phyloP scores from a whole-genome alignment of 2,329 filamentous ascomycete species.

The Calonectria hongkongensis region DNA sequence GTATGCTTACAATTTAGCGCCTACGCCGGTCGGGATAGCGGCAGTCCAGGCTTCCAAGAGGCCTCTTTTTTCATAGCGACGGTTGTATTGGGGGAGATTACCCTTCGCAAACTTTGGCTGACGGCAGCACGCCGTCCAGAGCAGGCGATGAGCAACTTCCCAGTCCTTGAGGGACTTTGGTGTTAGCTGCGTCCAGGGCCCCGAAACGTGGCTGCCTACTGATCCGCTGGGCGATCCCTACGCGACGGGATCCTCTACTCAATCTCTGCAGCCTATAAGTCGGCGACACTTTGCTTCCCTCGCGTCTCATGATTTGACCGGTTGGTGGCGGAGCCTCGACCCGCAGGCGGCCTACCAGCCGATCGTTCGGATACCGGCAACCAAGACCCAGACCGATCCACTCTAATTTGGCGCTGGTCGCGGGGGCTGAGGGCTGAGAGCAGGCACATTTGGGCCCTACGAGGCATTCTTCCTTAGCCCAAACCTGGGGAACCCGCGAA shows the following conservation, averaged over 20 bases:
- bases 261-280: slow-evolving; percentile 6
- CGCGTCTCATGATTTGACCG: slow-evolving; percentile 3
- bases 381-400: slow-evolving; percentile 14
- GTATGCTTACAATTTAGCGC: background rate
- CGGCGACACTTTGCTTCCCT: background rate
- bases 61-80: slow-evolving; percentile 6
- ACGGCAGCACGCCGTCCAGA: no score
- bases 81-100: slow-evolving; percentile 6
- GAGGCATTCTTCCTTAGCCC: background rate
- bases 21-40: background rate
- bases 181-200: background rate
- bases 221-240: background rate
- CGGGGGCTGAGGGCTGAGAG: slow-evolving; percentile 17
- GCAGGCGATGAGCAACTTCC: no score
- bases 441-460: slow-evolving; percentile 6
- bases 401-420: slow-evolving; percentile 5
- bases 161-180: slow-evolving; percentile 9
- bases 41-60: background rate
- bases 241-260: background rate
- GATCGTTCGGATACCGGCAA: slow-evolving; percentile 15
- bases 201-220: slow-evolving; percentile 17
- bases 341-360: background rate
- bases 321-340: slow-evolving; percentile 7
- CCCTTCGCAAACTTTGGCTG: background rate
- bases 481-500: slow-evolving; percentile 14